These are phyloP conservation scores for Cruciata laevipes DNA, from an alignment of 257 asterid species.

Conservation along the genomic window DNA sequence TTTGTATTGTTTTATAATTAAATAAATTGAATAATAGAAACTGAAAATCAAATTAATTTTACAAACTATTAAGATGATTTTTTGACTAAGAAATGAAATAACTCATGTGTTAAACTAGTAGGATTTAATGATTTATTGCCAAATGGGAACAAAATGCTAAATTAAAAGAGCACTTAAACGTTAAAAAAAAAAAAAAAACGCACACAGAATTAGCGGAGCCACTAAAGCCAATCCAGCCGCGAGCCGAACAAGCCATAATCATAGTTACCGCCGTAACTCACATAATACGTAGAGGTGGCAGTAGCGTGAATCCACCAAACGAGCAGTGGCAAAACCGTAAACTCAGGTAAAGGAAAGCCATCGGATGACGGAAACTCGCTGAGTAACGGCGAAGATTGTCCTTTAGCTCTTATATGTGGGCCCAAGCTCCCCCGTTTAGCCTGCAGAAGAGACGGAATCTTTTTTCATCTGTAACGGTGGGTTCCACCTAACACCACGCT, in stretches of 20 bases:
- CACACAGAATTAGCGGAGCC: slow-evolving; percentile 9
- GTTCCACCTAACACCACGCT: slow-evolving; percentile 7
- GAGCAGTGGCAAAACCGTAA: neutral
- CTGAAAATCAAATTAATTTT: too few species aligned
- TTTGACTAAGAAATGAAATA: too few species aligned
- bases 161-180: too few species aligned
- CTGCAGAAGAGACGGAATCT: slow-evolving; percentile 33
- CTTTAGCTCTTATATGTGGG: slow-evolving; percentile 28
- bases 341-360: neutral
- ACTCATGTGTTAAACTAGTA: too few species aligned
- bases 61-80: too few species aligned
- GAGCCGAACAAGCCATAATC: neutral
- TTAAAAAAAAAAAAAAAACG: too few species aligned
- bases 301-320: slow-evolving; percentile 2
- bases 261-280: neutral
- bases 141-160: too few species aligned
- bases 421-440: slow-evolving; percentile 15
- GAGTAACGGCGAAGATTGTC: slow-evolving; percentile 49
- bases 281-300: slow-evolving; percentile 12
- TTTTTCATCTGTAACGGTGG: slow-evolving; percentile 19
- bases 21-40: too few species aligned
- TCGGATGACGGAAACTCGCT: slow-evolving; percentile 28
- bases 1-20: too few species aligned
- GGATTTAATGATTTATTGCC: too few species aligned
- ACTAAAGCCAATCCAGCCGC: slow-evolving; percentile 10